These are phyloP conservation scores for Reticulascus tulasneorum DNA, from an alignment of 2,329 filamentous ascomycete species.

Conservation along the genomic window DNA sequence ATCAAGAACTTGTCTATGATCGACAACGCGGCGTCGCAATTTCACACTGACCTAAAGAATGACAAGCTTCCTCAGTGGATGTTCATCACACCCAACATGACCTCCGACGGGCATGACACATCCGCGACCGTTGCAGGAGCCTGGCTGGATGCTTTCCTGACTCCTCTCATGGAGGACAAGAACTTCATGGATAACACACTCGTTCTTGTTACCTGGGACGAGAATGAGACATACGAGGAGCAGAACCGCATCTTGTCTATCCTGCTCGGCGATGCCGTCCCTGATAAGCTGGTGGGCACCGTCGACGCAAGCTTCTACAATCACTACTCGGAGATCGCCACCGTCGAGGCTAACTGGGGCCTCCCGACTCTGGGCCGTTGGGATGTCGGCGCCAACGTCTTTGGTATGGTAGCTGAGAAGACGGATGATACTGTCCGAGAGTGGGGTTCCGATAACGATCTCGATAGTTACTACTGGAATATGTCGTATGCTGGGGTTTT, in stretches of 20 bases:
- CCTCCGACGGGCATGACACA: conserved; percentile 71
- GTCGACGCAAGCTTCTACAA: conserved; percentile 68
- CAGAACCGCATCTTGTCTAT: conserved; percentile 68
- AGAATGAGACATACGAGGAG: conserved; percentile 64
- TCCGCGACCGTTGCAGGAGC: conserved; percentile 63
- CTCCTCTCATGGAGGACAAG: conserved; percentile 63
- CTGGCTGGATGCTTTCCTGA: conserved; percentile 66
- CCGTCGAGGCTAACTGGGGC: conserved; percentile 65
- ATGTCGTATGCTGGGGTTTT: conserved; percentile 48
- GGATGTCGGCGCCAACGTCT: conserved; percentile 71
- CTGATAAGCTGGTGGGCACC: conserved; percentile 59
- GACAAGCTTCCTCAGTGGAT: conserved; percentile 67
- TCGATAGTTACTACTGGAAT: conserved; percentile 47
- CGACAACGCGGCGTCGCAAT: conserved; percentile 44
- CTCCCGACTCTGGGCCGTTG: conserved; percentile 66
- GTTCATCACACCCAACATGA: conserved; percentile 73
- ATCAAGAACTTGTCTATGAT: conserved; percentile 65
- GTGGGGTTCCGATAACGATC: conserved; percentile 27
- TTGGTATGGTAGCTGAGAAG: conserved; percentile 53
- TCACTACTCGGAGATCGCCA: conserved; percentile 67
- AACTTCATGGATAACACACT: conserved; percentile 75
- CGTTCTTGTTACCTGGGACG: conserved; percentile 75
- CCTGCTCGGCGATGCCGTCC: conserved; percentile 71
- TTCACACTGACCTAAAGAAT: conserved; percentile 62
- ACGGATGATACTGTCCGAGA: conserved; percentile 51